phyloP scores from a whole-genome alignment of 2,329 filamentous ascomycete species.

The Fusarium coffeatum region DNA sequence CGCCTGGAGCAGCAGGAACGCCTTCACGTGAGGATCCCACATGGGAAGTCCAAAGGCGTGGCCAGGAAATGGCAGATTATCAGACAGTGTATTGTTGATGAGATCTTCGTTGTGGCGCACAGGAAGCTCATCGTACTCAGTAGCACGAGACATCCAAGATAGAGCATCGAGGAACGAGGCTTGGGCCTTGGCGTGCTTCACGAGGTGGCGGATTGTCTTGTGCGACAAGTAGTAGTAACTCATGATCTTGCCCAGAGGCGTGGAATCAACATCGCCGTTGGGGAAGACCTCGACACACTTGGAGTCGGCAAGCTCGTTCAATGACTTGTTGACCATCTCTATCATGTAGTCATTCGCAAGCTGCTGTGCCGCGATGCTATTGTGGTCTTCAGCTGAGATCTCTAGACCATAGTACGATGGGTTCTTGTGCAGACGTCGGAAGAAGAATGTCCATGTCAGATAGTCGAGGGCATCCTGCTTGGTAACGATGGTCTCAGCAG shows the following conservation, averaged over 20 bases:
- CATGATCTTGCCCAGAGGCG: conserved; percentile 96
- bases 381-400: conserved; percentile 92
- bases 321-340: conserved; percentile 86
- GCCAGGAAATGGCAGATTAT: conserved; percentile 76
- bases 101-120: conserved; percentile 98
- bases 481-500: conserved; percentile 89
- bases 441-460: conserved; percentile 99
- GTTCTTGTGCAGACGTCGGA: conserved; percentile 96
- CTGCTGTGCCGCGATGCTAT: conserved; percentile 84
- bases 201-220: conserved; percentile 88
- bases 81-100: conserved; percentile 90
- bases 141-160: conserved; percentile 91
- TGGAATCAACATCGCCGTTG: conserved; percentile 90
- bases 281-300: conserved; percentile 84
- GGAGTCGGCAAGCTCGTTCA: conserved; percentile 83
- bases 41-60: conserved; percentile 79
- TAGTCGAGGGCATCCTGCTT: conserved; percentile 99
- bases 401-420: conserved; percentile 97
- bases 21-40: conserved; percentile 99
- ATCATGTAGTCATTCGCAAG: conserved; percentile 96
- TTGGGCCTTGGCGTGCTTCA: conserved; percentile 77
- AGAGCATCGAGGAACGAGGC: conserved; percentile 85
- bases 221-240: conserved; percentile 99
- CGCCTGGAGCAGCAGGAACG: conserved; percentile 92
- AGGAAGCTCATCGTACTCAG: conserved; percentile 96